Base-by-base conservation (phyloP, 2,329 filamentous ascomycete genomes). In the Xylariaceae sp. region DNA sequence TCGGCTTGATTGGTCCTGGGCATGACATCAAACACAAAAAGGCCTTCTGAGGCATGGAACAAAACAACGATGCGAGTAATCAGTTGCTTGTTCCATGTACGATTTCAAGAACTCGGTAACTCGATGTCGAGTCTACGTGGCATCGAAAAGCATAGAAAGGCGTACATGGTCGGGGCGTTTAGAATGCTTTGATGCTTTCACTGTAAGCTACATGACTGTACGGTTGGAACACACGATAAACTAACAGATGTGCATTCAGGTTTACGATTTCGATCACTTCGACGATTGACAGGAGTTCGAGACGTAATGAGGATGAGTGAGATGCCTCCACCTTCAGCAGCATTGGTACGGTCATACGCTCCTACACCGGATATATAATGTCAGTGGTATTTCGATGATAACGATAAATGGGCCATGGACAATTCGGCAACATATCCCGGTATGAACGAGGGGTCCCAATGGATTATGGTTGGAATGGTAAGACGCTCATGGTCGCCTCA, bases 191-290 rank as follows among this genome's bases (percentile, higher is more conserved):
- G 56, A 57, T 61, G 55, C 62, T 55, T 56, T 43, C 56, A 51
- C 42, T 61, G 63, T 67, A 47, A 49, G 60, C 47, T 12, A 8
- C 1, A 4, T 10, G 6, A 4, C 12, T 16, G 22, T 32, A 5
- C 39, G n/a, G 13, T 9, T 19, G 6, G 16, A 16, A 8, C 21
- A 10, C 18, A 22, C 12, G 15, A 42, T n/a, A 22, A 6, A n/a
- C 32, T 47, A n/a, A 42, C 43, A 6, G 8, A 22, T 48, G 53
- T 9, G 50, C 21, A 9, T 29, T 16, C 22, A 62, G 57, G 58
- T 60, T 59, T 61, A 61, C 61, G 63, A 64, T 60, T 59, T 60
- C 55, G 55, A 59, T 51, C 50, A 56, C 53, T 58, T 57, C 52
- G 58, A 61, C 55, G 59, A 57, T 65, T 55, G 57, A 55, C 51